These are phyloP conservation scores for Pistacia vera DNA, from an alignment of 345 rosid genomes.

Conservation along the genomic window DNA sequence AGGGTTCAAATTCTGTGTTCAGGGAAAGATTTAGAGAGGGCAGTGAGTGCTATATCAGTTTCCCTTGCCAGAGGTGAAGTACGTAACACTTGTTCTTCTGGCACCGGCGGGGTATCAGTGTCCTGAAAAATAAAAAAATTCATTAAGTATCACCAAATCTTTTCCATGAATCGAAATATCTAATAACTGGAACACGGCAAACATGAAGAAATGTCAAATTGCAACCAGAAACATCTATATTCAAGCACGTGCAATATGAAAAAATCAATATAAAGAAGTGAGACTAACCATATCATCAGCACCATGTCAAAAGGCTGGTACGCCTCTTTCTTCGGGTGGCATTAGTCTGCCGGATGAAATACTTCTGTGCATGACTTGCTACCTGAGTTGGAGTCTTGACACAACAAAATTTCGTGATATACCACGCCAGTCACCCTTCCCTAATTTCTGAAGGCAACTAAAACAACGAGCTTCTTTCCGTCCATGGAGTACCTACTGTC, in stretches of 20 bases:
- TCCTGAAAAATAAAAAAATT: conserved; percentile 40
- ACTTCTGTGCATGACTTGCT: conserved; percentile 99
- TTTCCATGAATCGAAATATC: not conserved
- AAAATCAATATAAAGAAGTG: conserved; percentile 1
- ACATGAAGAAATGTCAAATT: not conserved
- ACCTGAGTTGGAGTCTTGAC: conserved; percentile 96
- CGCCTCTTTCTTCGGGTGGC: conserved; percentile 87
- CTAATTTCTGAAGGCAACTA: conserved; percentile 84
- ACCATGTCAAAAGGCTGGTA: conserved; percentile 95
- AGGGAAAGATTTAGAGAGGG: conserved; percentile 78
- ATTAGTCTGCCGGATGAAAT: conserved; percentile 81
- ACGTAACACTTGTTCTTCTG: conserved; percentile 55
- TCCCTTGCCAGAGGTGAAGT: conserved; percentile 46
- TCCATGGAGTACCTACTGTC: conserved; percentile 88
- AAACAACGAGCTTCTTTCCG: conserved; percentile 90
- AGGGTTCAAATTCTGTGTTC: conserved; percentile 54
- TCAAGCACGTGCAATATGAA: not conserved
- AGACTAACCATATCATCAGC: conserved; percentile 75
- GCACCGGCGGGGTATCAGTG: conserved; percentile 54
- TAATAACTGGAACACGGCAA: not conserved
- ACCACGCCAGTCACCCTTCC: conserved; percentile 99
- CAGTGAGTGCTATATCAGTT: conserved; percentile 34
- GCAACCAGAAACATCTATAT: not conserved
- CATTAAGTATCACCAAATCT: not conserved
- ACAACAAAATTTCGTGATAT: conserved; percentile 83